These are phyloP conservation scores for Trifolium fragiferum DNA, from an alignment of 306 rosid genomes.

Conservation along the genomic window DNA sequence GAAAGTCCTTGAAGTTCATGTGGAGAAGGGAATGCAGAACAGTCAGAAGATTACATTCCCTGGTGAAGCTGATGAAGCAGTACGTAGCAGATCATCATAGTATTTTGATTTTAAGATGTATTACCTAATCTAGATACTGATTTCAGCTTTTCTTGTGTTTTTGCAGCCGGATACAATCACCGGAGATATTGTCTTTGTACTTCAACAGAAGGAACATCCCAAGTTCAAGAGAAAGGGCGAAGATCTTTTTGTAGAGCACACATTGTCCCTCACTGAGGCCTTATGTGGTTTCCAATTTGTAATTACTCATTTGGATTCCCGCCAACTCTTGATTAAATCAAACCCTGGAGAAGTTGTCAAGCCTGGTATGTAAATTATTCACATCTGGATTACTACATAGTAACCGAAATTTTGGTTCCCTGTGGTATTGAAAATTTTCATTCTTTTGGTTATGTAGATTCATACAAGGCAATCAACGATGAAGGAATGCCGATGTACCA, in stretches of 20 bases:
- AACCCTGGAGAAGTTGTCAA: conserved; percentile 76
- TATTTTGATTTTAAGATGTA: background rate
- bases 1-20: conserved; percentile 76
- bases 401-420: background rate
- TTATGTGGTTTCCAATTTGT: conserved; percentile 77
- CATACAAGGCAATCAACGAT: conserved; percentile 74
- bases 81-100: conserved; percentile 36
- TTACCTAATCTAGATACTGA: conserved; percentile 4
- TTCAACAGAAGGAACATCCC: conserved; percentile 83
- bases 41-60: conserved; percentile 90
- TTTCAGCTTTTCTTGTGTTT: background rate
- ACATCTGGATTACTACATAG: background rate
- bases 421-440: background rate
- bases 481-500: conserved; percentile 93
- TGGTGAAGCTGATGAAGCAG: conserved; percentile 92
- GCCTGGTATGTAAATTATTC: conserved; percentile 54
- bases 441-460: conserved; percentile 31
- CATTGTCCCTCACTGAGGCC: conserved; percentile 70
- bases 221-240: conserved; percentile 76
- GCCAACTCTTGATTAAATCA: conserved; percentile 68
- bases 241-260: conserved; percentile 78
- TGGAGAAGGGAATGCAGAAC: conserved; percentile 93
- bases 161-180: conserved; percentile 82
- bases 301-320: conserved; percentile 69
- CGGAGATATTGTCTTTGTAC: conserved; percentile 79